These are phyloP conservation scores for Citropsis articulata DNA, from an alignment of 345 rosid species.

Conservation along the genomic window DNA sequence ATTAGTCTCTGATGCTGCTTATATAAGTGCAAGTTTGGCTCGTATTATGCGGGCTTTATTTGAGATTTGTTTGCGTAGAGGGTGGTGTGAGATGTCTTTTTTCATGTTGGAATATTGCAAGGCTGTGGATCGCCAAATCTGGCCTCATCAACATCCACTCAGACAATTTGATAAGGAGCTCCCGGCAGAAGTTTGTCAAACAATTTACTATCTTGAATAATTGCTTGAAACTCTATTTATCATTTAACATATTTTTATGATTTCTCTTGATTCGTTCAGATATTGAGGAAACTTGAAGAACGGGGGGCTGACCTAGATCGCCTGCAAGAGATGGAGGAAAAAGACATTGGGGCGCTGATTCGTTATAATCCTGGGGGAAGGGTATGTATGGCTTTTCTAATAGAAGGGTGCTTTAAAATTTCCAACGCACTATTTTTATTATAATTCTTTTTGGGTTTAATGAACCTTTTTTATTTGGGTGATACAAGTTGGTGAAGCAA, in stretches of 20 bases:
- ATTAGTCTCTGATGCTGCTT: slow-evolving; percentile 90
- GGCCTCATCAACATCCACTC: slow-evolving; percentile 96
- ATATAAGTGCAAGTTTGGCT: slow-evolving; percentile 97
- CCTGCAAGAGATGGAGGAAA: slow-evolving; percentile 91
- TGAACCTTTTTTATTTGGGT: slow-evolving; percentile 16
- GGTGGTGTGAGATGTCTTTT: slow-evolving; percentile 88
- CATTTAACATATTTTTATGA: slow-evolving; percentile 18
- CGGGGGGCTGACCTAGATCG: slow-evolving; percentile 79
- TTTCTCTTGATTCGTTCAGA: slow-evolving; percentile 39
- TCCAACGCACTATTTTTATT: neutral
- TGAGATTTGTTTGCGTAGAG: slow-evolving; percentile 89
- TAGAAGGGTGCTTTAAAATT: neutral
- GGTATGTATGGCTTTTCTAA: slow-evolving; percentile 49
- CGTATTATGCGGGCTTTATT: slow-evolving; percentile 95
- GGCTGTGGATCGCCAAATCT: slow-evolving; percentile 94
- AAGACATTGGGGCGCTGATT: slow-evolving; percentile 86
- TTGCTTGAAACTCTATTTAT: slow-evolving; percentile 11
- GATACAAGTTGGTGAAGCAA: slow-evolving; percentile 79
- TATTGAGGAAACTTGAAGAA: slow-evolving; percentile 94
- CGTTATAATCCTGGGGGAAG: slow-evolving; percentile 93
- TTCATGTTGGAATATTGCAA: slow-evolving; percentile 97
- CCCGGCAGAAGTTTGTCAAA: slow-evolving; percentile 65
- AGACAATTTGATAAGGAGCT: slow-evolving; percentile 90
- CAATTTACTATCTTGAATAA: neutral
- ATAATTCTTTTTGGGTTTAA: neutral